Base-by-base conservation (phyloP, 768 basidiomycete species). In the Lactifluus piperatus region DNA sequence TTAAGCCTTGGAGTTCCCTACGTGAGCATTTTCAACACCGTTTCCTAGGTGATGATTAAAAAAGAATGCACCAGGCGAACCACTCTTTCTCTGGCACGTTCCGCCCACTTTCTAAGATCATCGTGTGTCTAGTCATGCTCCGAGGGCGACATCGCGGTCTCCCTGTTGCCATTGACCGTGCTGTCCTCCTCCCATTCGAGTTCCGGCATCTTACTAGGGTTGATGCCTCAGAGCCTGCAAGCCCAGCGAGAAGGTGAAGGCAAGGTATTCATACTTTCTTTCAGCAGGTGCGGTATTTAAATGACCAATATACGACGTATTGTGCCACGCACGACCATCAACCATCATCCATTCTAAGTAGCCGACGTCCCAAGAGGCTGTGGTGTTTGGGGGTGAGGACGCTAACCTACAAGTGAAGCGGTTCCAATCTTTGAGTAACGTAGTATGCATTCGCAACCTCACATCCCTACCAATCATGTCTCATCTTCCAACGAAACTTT, bases 61-160 rank as follows among this genome's bases (percentile, higher is more conserved):
- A 55, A 56, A 51, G 32, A 46, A 55, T 13, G 3, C 26, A 26
- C 4, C 62, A 97, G 93, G 77, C 81, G 68, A 87, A 88, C 68
- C 91, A 82, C 66, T 91, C 90, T 0, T 79, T 97, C 54, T 81
- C 82, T 5, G 94, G 92, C 2, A 81, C 85, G 10, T 83, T 94
- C 58, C 75, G 78, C 14, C 81, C 86, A 0, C 71, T 97, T 5
- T 94, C 93, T 0, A 98, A 98, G 71, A 78, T 98, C 36, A 83
- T 98, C 57, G 65, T 97, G 27, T 85, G 84, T 67, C 70, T 81
- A 10, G 92, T 98, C 64, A 98, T 98, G 91, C 79, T 99, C 61
- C 88, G 97, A 57, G 93, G 94, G 8, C 81, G 92, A 13, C 94
- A 97, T 71, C 85, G 94, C 48, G 91, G 91, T 37, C 74, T 93